Percentiles rank a stretch among this genome's conserved stretches.
Conservation (phyloP, 2,329 filamentous ascomycete species). For the Monosporascus sp. region DNA sequence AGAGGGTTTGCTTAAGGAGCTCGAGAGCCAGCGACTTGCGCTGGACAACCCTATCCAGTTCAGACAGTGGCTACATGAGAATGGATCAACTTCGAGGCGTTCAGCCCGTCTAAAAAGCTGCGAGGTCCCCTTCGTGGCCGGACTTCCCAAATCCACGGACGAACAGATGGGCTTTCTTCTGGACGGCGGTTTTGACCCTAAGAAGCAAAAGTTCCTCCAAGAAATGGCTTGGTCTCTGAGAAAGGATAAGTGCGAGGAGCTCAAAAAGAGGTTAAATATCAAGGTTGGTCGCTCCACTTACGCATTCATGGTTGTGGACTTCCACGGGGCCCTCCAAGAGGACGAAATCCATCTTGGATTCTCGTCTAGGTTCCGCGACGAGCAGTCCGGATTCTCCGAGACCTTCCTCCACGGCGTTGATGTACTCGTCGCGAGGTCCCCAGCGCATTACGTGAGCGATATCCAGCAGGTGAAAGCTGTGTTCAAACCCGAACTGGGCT, state of each 20-base stretch:
- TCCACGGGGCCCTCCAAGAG: conserved; percentile 51
- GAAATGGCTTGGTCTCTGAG: conserved; percentile 42
- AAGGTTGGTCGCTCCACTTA: conserved; percentile 56
- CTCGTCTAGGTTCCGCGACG: conserved; percentile 55
- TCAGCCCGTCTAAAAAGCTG: conserved; percentile 33
- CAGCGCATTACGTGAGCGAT: conserved; percentile 65
- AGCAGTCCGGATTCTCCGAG: conserved; percentile 46
- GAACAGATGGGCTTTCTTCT: conserved; percentile 52
- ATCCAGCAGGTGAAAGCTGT: conserved; percentile 63
- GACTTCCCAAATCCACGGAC: conserved; percentile 42
- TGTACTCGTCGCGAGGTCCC: conserved; percentile 62
- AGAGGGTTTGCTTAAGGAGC: conserved; percentile 43
- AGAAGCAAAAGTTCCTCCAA: conserved; percentile 41
- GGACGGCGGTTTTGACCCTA: conserved; percentile 54
- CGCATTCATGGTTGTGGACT: conserved; percentile 64
- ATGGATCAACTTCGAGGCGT: conserved; percentile 19
- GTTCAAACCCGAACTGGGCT: conserved; percentile 53
- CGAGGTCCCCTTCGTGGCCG: conserved; percentile 39
- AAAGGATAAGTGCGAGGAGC: conserved; percentile 43
- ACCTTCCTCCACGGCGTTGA: conserved; percentile 51
- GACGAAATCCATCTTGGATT: conserved; percentile 66
- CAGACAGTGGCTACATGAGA: conserved; percentile 47
- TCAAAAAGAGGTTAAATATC: conserved; percentile 55
- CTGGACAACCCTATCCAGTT: conserved; percentile 45
- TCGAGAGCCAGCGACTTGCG: conserved; percentile 45